phyloP scores from a whole-genome alignment of 306 rosid species.

The Prunus armeniaca region DNA sequence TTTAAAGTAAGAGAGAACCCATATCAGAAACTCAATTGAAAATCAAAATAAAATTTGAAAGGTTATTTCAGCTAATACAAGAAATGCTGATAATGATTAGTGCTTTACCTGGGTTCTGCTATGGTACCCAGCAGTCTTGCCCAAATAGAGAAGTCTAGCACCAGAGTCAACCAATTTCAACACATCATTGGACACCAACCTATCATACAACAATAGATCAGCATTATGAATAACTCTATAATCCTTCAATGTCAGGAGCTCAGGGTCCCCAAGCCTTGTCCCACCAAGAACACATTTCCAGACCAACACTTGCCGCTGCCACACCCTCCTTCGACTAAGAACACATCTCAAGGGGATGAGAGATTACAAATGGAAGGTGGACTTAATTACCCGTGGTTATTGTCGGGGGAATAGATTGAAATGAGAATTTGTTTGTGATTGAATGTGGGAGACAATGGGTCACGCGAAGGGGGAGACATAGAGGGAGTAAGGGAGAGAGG shows the following conservation, averaged over 20 bases:
- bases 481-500: no score
- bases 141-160: slow-evolving; percentile 86
- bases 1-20: not conserved
- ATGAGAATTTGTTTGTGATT: no score
- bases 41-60: not conserved
- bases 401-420: no score
- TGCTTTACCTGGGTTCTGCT: slow-evolving; percentile 86
- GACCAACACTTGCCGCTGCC: slow-evolving; percentile 39
- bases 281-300: slow-evolving; percentile 91
- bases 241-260: slow-evolving; percentile 80
- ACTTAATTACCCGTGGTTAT: no score
- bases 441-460: no score
- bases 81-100: not conserved
- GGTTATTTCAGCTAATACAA: not conserved
- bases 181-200: slow-evolving; percentile 88
- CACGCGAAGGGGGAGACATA: no score
- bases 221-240: slow-evolving; percentile 66
- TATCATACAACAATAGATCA: slow-evolving; percentile 86
- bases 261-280: slow-evolving; percentile 95
- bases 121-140: slow-evolving; percentile 93
- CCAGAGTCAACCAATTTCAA: slow-evolving; percentile 66
- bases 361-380: no score
- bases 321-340: slow-evolving; percentile 32
- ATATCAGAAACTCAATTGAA: slow-evolving; percentile 15
- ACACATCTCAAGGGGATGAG: no score